Percentiles rank a stretch among this genome's conserved stretches.
phyloP scores from a whole-genome alignment of 225 moss, liverwort and hornwort species.

The Rhytidiadelphus loreus region DNA sequence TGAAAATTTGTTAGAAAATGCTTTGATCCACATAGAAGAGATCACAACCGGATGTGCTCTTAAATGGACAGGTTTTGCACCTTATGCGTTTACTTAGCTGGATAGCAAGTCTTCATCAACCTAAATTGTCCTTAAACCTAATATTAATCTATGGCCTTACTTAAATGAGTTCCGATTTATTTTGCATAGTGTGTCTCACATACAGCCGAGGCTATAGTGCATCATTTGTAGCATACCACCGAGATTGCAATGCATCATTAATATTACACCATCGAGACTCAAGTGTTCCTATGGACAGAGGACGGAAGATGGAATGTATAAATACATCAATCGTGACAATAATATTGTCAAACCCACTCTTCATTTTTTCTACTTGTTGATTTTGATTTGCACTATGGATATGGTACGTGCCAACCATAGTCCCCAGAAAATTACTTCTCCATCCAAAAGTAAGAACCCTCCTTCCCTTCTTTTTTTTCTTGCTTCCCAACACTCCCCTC shows the following conservation, averaged over 20 bases:
- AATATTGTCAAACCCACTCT: neutral
- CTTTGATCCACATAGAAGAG: neutral
- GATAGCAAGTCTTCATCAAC: neutral
- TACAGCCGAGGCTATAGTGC: neutral
- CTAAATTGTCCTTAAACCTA: neutral
- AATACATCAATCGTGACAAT: too few relatives aligned
- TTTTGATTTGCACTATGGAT: too few relatives aligned
- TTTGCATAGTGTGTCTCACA: neutral
- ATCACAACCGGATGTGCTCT: neutral
- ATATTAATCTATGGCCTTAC: neutral
- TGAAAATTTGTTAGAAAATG: neutral
- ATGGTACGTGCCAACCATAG: fast-evolving
- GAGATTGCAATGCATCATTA: neutral
- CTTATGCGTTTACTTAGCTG: neutral
- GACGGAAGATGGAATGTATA: neutral
- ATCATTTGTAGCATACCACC: neutral
- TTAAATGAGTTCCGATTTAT: neutral
- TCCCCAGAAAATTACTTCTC: too few relatives aligned
- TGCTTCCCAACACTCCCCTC: neutral
- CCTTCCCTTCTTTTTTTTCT: neutral
- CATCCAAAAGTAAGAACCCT: neutral
- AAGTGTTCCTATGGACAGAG: too few relatives aligned
- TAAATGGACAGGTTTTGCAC: fast-evolving
- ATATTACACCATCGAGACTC: too few relatives aligned
- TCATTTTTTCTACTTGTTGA: neutral